These are phyloP conservation scores for Neofusicoccum umdonicola DNA, from an alignment of 2,329 filamentous ascomycete species.

Conservation along the genomic window DNA sequence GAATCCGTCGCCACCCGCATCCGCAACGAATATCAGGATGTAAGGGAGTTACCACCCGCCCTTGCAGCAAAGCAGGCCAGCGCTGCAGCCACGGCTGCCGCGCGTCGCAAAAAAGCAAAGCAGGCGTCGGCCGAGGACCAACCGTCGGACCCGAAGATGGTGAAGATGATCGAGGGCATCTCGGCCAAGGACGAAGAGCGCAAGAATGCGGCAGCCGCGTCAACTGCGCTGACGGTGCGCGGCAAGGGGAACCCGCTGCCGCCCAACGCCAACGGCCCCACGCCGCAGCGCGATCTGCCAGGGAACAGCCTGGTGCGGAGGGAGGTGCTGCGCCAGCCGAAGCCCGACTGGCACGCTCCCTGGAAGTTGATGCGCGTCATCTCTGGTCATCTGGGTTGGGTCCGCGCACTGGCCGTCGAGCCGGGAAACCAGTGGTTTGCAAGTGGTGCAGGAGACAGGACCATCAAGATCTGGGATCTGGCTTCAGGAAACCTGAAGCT, in stretches of 20 bases:
- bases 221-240: slow-evolving; percentile 58
- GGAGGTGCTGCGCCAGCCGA: slow-evolving; percentile 64
- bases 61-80: slow-evolving; percentile 77
- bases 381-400: slow-evolving; percentile 94
- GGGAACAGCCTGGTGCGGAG: slow-evolving; percentile 61
- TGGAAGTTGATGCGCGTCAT: slow-evolving; percentile 99
- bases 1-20: slow-evolving; percentile 58
- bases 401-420: slow-evolving; percentile 83
- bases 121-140: slow-evolving; percentile 43
- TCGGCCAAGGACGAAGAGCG: slow-evolving; percentile 45
- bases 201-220: slow-evolving; percentile 43
- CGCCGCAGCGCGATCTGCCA: slow-evolving; percentile 49
- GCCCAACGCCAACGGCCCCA: slow-evolving; percentile 57
- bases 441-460: slow-evolving; percentile 89
- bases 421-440: slow-evolving; percentile 98
- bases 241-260: slow-evolving; percentile 46
- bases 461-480: slow-evolving; percentile 98
- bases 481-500: slow-evolving; percentile 80
- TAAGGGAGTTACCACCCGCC: slow-evolving; percentile 72
- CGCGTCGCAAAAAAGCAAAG: slow-evolving; percentile 63
- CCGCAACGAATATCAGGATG: slow-evolving; percentile 71
- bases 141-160: slow-evolving; percentile 55
- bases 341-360: slow-evolving; percentile 93
- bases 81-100: slow-evolving; percentile 55
- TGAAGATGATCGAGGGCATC: slow-evolving; percentile 66